A percentile compares a stretch with the other conserved stretches of the same genome.
Evolutionary conservation across 208 protist species (phyloP).

Genomic region (Leishmania gerbilli): DNA sequence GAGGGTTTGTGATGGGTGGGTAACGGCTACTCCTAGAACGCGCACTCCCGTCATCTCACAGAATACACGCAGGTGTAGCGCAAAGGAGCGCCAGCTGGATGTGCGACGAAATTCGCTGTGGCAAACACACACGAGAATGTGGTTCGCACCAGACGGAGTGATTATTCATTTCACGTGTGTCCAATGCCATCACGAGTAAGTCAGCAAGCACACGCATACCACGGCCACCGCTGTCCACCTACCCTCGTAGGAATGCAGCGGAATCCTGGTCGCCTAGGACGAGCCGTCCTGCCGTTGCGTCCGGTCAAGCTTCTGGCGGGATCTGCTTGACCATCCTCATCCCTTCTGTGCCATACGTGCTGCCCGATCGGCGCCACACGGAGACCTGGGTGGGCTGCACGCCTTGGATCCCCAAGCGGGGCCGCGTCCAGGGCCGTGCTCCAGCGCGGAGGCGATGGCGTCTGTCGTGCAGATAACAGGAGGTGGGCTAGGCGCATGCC

Average conservation of each 20-base stretch:
- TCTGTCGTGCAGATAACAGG: neutral
- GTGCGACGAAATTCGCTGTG: neutral
- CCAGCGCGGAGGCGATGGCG: neutral
- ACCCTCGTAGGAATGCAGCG: neutral
- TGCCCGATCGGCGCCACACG: neutral
- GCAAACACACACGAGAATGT: neutral
- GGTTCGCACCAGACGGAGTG: neutral
- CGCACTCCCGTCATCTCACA: neutral
- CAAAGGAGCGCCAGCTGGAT: neutral
- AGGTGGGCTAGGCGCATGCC: neutral
- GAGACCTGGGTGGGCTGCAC: neutral
- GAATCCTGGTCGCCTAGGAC: neutral
- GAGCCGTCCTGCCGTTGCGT: neutral
- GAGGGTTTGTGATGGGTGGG: neutral
- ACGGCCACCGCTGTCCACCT: no score
- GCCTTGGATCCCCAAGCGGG: neutral
- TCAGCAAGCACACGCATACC: neutral
- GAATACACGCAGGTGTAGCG: neutral
- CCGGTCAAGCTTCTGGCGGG: neutral
- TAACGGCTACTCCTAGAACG: neutral
- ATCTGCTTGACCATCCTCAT: neutral
- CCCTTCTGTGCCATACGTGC: neutral
- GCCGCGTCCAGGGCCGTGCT: neutral
- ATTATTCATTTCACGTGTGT: neutral
- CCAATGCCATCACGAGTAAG: neutral